Conservation (phyloP, 768 basidiomycete species). For the Ramaria rubella region DNA sequence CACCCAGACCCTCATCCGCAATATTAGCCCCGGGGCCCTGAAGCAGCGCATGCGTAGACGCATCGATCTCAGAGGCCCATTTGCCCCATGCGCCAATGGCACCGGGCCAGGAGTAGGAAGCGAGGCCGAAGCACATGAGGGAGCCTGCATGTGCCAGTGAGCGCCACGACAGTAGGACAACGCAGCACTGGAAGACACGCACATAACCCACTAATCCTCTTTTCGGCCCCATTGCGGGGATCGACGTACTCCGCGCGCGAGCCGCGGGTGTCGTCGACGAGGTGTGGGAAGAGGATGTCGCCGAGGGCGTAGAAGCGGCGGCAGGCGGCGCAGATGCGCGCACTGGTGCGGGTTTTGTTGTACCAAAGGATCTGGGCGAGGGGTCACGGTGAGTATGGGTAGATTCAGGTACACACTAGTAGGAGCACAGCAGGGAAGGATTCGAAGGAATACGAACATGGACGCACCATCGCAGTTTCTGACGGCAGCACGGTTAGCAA, state of each 20-base stretch:
- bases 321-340: conserved; percentile 75
- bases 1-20: conserved; percentile 39
- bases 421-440: too few species aligned
- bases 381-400: not conserved
- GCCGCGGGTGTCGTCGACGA: conserved; percentile 15
- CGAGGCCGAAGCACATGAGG: conserved; percentile 67
- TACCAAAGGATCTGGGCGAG: conserved; percentile 74
- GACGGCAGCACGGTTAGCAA: conserved; percentile 59
- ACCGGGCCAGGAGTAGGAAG: conserved; percentile 55
- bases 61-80: conserved; percentile 61
- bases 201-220: conserved; percentile 75
- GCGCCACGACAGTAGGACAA: not conserved
- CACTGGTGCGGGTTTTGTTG: conserved; percentile 67
- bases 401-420: not conserved
- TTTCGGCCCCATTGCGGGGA: conserved; percentile 48
- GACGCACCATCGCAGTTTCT: conserved; percentile 63
- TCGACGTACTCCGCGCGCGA: conserved; percentile 19
- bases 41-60: conserved; percentile 55
- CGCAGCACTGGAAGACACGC: conserved; percentile 22
- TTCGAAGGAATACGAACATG: not conserved
- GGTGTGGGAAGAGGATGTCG: conserved; percentile 48
- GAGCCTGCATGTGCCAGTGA: conserved; percentile 46
- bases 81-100: conserved; percentile 67
- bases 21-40: conserved; percentile 24
- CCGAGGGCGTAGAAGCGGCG: conserved; percentile 65